Conservation (phyloP, 2,329 filamentous ascomycete genomes). For the Trichoderma polysporum region DNA sequence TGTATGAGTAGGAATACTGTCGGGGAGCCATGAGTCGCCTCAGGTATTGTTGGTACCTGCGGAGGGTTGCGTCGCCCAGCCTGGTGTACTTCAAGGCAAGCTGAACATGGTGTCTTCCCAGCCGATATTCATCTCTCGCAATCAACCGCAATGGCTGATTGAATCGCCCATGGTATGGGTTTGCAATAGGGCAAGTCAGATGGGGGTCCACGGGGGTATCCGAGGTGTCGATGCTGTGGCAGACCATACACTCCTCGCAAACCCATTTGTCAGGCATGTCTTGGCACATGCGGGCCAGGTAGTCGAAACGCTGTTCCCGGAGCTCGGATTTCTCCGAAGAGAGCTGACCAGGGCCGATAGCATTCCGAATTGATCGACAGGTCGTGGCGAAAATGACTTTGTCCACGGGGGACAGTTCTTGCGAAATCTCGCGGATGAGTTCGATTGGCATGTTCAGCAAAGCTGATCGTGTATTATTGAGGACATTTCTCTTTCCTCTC, state of each 20-base stretch:
- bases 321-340: neutral
- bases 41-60: neutral
- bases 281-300: constrained; percentile 15
- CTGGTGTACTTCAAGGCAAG: constrained; percentile 23
- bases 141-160: neutral
- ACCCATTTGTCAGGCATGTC: constrained; percentile 22
- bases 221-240: neutral
- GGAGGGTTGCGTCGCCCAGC: neutral
- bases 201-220: neutral
- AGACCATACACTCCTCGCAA: constrained; percentile 19
- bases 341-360: neutral
- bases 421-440: neutral
- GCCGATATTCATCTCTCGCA: too few relatives aligned
- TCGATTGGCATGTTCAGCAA: constrained; percentile 12
- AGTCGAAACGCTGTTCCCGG: neutral
- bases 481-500: neutral
- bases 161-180: neutral
- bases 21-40: neutral
- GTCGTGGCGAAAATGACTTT: constrained; percentile 6
- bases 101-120: constrained; percentile 19
- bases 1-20: neutral
- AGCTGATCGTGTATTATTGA: neutral
- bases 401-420: neutral
- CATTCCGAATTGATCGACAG: neutral
- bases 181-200: neutral